Conservation (phyloP, 2,329 filamentous ascomycete species). For the Aspergillus sp. region DNA sequence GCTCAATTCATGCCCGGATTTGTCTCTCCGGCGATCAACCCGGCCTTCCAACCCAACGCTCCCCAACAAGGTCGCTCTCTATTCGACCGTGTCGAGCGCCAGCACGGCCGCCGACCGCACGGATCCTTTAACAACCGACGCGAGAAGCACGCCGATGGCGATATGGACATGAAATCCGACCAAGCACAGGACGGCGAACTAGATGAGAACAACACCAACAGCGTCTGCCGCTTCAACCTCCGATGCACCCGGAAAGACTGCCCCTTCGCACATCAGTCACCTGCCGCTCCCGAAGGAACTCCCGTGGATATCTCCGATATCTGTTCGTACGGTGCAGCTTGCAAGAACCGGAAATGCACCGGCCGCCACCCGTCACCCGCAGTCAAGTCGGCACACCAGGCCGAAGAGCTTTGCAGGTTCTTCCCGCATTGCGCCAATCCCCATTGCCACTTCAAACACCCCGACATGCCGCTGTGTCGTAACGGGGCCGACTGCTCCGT, state of each 20-base stretch:
- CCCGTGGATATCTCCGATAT: slow-evolving; percentile 75
- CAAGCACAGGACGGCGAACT: slow-evolving; percentile 42
- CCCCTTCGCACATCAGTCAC: slow-evolving; percentile 91
- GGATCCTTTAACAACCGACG: slow-evolving; percentile 53
- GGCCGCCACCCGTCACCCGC: slow-evolving; percentile 91
- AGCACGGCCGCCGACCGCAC: slow-evolving; percentile 51
- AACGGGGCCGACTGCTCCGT: slow-evolving; percentile 87
- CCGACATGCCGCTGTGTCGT: slow-evolving; percentile 79
- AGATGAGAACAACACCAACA: slow-evolving; percentile 59
- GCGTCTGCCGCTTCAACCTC: slow-evolving; percentile 85
- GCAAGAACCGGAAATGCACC: slow-evolving; percentile 94
- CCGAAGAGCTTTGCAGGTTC: slow-evolving; percentile 85
- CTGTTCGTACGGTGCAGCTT: slow-evolving; percentile 84
- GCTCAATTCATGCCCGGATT: slow-evolving; percentile 64
- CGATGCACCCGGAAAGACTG: slow-evolving; percentile 86
- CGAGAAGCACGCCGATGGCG: slow-evolving; percentile 27
- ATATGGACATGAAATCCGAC: slow-evolving; percentile 42
- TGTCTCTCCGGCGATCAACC: slow-evolving; percentile 54
- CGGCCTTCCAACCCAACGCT: slow-evolving; percentile 52
- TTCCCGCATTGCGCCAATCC: slow-evolving; percentile 89
- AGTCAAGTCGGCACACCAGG: slow-evolving; percentile 72
- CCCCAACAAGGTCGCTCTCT: slow-evolving; percentile 59
- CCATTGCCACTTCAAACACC: slow-evolving; percentile 85
- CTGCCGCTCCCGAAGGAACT: slow-evolving; percentile 75
- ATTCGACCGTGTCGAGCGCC: slow-evolving; percentile 67